Conservation (phyloP, 345 rosid genomes). For the Eucalyptus tenuipes region DNA sequence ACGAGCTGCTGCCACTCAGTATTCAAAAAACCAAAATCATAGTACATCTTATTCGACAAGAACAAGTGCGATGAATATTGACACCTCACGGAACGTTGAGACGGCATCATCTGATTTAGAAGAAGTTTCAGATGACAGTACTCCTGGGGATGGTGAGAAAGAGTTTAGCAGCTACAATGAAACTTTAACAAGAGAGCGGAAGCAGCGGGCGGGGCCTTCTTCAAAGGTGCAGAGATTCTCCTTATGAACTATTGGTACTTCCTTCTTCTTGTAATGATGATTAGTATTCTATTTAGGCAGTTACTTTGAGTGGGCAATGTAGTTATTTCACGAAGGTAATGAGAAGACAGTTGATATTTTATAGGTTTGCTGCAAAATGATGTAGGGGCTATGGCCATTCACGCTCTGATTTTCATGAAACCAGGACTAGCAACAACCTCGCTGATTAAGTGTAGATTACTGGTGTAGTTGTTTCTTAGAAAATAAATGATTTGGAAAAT, state of each 20-base stretch:
- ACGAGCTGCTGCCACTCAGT: slow-evolving; percentile 72
- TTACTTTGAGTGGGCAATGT: neutral
- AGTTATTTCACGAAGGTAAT: neutral
- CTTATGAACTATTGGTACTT: neutral
- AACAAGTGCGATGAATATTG: neutral
- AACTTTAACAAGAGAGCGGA: neutral
- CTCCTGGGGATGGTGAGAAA: neutral
- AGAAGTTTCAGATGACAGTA: slow-evolving; percentile 3
- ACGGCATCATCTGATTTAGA: neutral
- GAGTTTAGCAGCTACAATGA: neutral
- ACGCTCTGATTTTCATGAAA: neutral
- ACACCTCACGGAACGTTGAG: slow-evolving; percentile 6
- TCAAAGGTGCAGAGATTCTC: slow-evolving; percentile 13
- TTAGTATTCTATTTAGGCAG: neutral
- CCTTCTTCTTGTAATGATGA: neutral
- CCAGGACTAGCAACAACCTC: neutral
- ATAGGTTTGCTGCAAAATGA: neutral
- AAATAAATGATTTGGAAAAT: neutral
- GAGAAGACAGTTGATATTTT: neutral
- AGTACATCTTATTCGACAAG: neutral
- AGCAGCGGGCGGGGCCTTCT: slow-evolving; percentile 3
- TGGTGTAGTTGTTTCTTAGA: neutral
- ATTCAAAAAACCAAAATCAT: slow-evolving; percentile 28
- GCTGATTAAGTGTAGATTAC: neutral
- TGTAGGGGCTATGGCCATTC: neutral